Conservation (phyloP, 352 stramenopile genomes). For the Phytopythium kandeliae region DNA sequence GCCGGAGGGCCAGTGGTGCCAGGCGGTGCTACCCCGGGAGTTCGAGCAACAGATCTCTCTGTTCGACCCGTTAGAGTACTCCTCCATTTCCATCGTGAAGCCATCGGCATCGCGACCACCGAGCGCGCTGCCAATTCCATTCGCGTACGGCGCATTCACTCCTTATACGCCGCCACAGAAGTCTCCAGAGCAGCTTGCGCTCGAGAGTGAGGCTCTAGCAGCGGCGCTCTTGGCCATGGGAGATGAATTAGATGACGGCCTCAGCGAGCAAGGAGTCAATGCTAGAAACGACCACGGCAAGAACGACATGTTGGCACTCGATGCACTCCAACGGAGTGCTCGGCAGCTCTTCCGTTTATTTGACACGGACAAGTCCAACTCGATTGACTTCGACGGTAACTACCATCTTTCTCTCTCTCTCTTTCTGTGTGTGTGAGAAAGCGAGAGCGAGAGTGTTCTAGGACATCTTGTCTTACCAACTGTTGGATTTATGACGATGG, state of each 20-base stretch:
- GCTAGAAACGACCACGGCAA: background rate
- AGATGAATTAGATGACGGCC: constrained; percentile 28
- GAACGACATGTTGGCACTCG: constrained; percentile 24
- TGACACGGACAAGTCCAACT: constrained; percentile 67
- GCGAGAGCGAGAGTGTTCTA: no score
- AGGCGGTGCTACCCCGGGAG: constrained; percentile 28
- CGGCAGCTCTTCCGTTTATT: constrained; percentile 66
- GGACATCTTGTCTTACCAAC: no score
- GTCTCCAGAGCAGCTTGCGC: constrained; percentile 32
- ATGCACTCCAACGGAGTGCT: constrained; percentile 45
- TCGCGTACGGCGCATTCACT: constrained; percentile 50
- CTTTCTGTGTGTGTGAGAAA: no score
- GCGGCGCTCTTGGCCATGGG: constrained; percentile 44
- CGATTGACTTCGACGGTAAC: constrained; percentile 71
- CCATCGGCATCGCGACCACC: constrained; percentile 49
- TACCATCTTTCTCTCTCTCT: no score
- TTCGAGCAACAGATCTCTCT: constrained; percentile 57
- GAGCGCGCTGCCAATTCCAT: constrained; percentile 34
- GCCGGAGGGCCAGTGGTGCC: constrained; percentile 58
- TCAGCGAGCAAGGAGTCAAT: constrained; percentile 5
- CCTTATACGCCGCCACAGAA: constrained; percentile 51
- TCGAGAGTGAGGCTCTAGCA: constrained; percentile 41
- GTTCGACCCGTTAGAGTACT: constrained; percentile 49
- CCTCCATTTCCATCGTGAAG: constrained; percentile 53
- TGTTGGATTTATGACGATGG: no score